These are phyloP conservation scores for Boletus eberwhitei DNA, from an alignment of 768 basidiomycete genomes.

Conservation along the genomic window DNA sequence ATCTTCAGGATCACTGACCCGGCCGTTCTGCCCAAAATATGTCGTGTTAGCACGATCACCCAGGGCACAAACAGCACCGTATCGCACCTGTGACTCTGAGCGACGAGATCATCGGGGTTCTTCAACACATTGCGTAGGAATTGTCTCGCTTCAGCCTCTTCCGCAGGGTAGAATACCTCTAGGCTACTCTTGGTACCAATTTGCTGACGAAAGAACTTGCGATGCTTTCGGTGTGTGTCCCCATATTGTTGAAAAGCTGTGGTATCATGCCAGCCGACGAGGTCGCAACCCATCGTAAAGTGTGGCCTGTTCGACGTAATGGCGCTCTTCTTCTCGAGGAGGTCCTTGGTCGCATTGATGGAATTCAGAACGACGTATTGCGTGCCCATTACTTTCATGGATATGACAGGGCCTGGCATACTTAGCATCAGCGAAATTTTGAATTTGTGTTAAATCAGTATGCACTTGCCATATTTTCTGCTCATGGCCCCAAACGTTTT, in stretches of 20 bases:
- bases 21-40: constrained; percentile 26
- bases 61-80: not conserved
- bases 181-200: constrained; percentile 7
- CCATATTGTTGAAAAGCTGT: constrained; percentile 9
- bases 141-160: not conserved
- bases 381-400: constrained; percentile 35
- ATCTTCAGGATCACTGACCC: constrained; percentile 34
- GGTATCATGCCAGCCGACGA: constrained; percentile 7
- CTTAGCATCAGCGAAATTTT: not conserved
- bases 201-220: constrained; percentile 5
- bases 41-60: not conserved
- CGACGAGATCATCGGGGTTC: not conserved
- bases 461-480: constrained; percentile 44
- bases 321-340: constrained; percentile 13
- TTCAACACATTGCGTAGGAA: constrained; percentile 5
- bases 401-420: constrained; percentile 17
- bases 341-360: constrained; percentile 28
- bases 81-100: constrained; percentile 2
- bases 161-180: not conserved
- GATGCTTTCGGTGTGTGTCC: constrained; percentile 2
- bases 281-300: constrained; percentile 19
- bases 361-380: constrained; percentile 49
- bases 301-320: constrained; percentile 5
- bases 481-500: too few species aligned
- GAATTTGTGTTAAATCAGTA: not conserved